These are phyloP conservation scores for Leptoxyphium fumago DNA, from an alignment of 2,329 filamentous ascomycete genomes.

Conservation along the genomic window DNA sequence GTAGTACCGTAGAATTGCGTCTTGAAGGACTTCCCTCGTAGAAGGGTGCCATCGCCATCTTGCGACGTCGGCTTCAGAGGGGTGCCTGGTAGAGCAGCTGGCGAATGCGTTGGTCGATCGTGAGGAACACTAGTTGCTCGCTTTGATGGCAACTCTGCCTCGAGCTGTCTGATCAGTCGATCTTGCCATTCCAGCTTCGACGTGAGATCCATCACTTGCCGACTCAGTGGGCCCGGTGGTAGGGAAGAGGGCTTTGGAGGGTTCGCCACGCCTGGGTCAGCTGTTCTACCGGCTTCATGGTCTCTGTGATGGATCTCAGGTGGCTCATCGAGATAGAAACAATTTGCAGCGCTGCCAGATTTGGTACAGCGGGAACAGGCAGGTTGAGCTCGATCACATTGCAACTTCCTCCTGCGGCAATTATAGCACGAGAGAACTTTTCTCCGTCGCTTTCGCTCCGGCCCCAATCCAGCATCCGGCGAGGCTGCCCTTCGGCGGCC, in stretches of 20 bases:
- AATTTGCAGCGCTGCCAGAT: slow-evolving; percentile 27
- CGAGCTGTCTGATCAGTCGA: slow-evolving; percentile 16
- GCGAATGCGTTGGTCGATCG: too few relatives aligned
- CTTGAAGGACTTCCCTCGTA: slow-evolving; percentile 30
- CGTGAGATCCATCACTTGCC: slow-evolving; percentile 8
- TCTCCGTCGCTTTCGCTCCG: slow-evolving; percentile 28
- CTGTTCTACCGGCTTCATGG: too few relatives aligned
- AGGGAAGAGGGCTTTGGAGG: too few relatives aligned
- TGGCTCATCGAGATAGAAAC: slow-evolving; percentile 24
- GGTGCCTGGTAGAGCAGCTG: too few relatives aligned
- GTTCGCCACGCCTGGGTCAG: too few relatives aligned
- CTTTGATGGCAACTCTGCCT: slow-evolving; percentile 2
- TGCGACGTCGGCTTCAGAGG: slow-evolving; percentile 2
- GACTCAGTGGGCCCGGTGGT: too few relatives aligned
- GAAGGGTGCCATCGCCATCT: slow-evolving; percentile 25
- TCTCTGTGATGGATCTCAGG: slow-evolving; percentile 4
- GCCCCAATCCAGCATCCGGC: neutral
- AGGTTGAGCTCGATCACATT: slow-evolving; percentile 31
- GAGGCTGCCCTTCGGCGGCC: neutral
- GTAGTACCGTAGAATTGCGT: slow-evolving; percentile 31
- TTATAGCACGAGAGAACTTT: slow-evolving; percentile 34
- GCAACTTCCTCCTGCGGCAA: slow-evolving; percentile 32
- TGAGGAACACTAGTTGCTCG: too few relatives aligned
- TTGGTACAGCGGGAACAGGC: slow-evolving; percentile 30
- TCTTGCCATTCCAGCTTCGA: slow-evolving; percentile 14